Conservation (phyloP, 768 basidiomycete species). For the Hygrophorus russula region DNA sequence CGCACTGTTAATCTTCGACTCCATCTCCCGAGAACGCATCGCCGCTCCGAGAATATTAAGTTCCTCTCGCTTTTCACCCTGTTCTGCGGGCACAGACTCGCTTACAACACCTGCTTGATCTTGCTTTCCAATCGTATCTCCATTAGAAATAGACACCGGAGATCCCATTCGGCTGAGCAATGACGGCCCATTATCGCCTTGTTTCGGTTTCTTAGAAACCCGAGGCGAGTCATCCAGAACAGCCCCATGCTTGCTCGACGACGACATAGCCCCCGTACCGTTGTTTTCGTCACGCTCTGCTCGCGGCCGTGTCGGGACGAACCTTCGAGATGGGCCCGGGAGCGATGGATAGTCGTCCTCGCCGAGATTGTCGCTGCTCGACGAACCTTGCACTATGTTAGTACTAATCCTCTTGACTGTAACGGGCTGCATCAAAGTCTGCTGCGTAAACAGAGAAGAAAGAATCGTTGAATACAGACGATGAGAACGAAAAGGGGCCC, state of each 20-base stretch:
- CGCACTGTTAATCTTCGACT: neutral
- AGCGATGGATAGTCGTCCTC: neutral
- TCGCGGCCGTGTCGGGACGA: neutral
- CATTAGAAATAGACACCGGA: conserved; percentile 2
- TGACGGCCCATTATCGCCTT: conserved; percentile 21
- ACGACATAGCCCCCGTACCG: neutral
- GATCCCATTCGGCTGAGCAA: conserved; percentile 32
- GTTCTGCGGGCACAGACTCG: conserved; percentile 4
- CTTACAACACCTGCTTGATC: neutral
- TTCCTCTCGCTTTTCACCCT: conserved; percentile 27
- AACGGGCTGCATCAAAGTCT: conserved; percentile 23
- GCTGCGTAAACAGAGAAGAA: conserved; percentile 27
- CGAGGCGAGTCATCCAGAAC: conserved; percentile 20
- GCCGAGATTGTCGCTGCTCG: neutral
- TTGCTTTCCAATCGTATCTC: conserved; percentile 10
- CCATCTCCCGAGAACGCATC: conserved; percentile 7
- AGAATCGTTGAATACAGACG: conserved; percentile 26
- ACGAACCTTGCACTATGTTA: conserved; percentile 1
- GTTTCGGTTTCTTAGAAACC: conserved; percentile 24
- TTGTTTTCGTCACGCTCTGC: neutral
- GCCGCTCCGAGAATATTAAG: conserved; percentile 49
- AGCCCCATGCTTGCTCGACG: conserved; percentile 2
- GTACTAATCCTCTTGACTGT: conserved; percentile 6
- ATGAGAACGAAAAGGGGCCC: conserved; percentile 25
- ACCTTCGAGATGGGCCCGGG: neutral